phyloP scores from a whole-genome alignment of 371 early-diverging fungal genomes.

The Mortierella sp. region DNA sequence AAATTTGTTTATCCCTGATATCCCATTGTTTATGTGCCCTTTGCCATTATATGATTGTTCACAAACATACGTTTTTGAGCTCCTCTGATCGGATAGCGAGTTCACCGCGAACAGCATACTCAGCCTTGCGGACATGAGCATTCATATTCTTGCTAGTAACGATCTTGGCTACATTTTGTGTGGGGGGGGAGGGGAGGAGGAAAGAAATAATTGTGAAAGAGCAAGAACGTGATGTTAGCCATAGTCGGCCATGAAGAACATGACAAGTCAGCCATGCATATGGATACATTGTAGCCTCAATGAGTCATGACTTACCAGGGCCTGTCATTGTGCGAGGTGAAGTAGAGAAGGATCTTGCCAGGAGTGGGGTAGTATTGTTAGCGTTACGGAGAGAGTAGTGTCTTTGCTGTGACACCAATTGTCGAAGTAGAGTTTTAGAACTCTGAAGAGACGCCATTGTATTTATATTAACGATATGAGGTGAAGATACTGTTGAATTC shows the following conservation, averaged over 20 bases:
- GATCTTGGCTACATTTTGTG: slow-evolving; percentile 60
- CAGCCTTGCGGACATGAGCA: slow-evolving; percentile 78
- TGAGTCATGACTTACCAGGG: slow-evolving; percentile 16
- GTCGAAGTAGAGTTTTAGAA: slow-evolving; percentile 35
- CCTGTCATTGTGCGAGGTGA: slow-evolving; percentile 44
- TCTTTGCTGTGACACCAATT: slow-evolving; percentile 18
- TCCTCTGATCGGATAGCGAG: slow-evolving; percentile 95
- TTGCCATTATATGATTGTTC: neutral
- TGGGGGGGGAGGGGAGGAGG: neutral
- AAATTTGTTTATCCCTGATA: neutral
- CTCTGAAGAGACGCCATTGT: slow-evolving; percentile 41
- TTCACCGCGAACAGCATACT: slow-evolving; percentile 98
- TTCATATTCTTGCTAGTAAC: slow-evolving; percentile 80
- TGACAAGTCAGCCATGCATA: neutral
- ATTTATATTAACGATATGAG: slow-evolving; percentile 27
- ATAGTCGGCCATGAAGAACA: too few relatives aligned
- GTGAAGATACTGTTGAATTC: neutral
- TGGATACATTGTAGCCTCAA: neutral
- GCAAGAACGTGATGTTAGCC: neutral
- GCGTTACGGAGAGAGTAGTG: slow-evolving; percentile 6
- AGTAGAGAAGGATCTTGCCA: slow-evolving; percentile 32
- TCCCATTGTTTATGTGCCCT: neutral
- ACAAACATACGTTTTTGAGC: slow-evolving; percentile 73
- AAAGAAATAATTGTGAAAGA: neutral
- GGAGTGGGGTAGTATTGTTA: neutral